Evolutionary conservation across 306 rosid genomes (phyloP), one percentile per base, ranked within the genome.

Genomic region (Vigna mungo): DNA sequence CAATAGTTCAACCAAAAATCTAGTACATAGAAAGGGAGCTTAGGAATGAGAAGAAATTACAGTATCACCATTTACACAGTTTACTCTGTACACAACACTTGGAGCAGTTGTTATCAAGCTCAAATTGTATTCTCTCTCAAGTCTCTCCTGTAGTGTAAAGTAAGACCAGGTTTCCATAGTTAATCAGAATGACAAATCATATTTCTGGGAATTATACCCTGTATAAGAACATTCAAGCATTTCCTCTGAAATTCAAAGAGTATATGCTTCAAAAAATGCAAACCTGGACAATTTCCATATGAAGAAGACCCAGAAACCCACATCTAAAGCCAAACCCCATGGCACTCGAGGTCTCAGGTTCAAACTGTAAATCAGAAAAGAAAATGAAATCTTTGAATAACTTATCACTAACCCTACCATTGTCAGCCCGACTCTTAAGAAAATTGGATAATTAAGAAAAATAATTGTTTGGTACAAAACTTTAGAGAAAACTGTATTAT

Each of bases 251-350:
- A 75, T 41, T 41, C 62, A 72, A 81, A 53, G 71, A 78, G 75
- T 72, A 65, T 20, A 54, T 41, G 46, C 72, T 60, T 32, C 23
- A 13, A 80, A 3, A 56, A 25, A 65, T 67, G 81, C 82, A 17
- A 79, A 92, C 97, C 96, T 94, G 97, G 76, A 94, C 98, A 79
- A 94, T 94, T 85, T 94, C 98, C 98, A 92, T 94, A 75, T 90
- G 98, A 63, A 94, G 90, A 85, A 94, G 98, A 76, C 98, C 97
- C 81, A 94, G 82, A 80, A 89, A 89, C 54, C 98, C 98, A 88
- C 98, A 94, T 69, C 97, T 85, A 86, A 94, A 94, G 85, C 98
- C 98, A 84, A 94, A 94, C 64, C 98, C 98, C 97, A 94, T 94
- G 78, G 98, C 98, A 78, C 90, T 92, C 2, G 97, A 94, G 68